These are phyloP conservation scores for Sclerotinia minor DNA, from an alignment of 2,329 filamentous ascomycete genomes.

Conservation along the genomic window DNA sequence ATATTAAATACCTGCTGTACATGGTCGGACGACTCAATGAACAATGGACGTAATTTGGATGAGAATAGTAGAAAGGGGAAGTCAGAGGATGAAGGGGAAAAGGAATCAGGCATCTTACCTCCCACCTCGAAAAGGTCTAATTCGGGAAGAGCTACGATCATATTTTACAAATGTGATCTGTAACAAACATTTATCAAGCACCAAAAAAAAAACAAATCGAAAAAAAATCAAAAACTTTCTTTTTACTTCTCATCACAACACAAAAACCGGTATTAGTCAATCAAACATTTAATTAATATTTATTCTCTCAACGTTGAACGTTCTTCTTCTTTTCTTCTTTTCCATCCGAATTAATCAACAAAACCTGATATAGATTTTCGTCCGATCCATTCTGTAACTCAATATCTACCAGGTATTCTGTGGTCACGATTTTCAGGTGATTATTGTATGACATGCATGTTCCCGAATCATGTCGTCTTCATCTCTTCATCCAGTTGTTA, in stretches of 20 bases:
- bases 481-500: conserved; percentile 9
- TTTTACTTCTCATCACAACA: not conserved
- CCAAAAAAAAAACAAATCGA: too few relatives aligned
- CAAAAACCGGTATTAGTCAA: not conserved
- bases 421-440: conserved; percentile 25
- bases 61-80: not conserved
- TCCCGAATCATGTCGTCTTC: conserved; percentile 15
- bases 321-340: conserved; percentile 13
- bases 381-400: conserved; percentile 16
- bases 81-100: not conserved
- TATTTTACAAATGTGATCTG: conserved; percentile 20
- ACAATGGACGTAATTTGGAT: not conserved
- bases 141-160: conserved; percentile 7
- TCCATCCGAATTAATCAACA: conserved; percentile 10
- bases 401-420: not conserved
- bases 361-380: conserved; percentile 14
- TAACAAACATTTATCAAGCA: conserved; percentile 9
- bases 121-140: not conserved
- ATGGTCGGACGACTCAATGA: not conserved
- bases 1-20: not conserved
- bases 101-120: not conserved
- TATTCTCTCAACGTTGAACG: not conserved
- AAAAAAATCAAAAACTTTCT: not conserved
- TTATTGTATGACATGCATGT: conserved; percentile 21
- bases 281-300: not conserved